A percentile compares a stretch with the other conserved stretches of the same genome.
Evolutionary conservation across 257 asterid species (phyloP).

Genomic region (Solanum piurae): DNA sequence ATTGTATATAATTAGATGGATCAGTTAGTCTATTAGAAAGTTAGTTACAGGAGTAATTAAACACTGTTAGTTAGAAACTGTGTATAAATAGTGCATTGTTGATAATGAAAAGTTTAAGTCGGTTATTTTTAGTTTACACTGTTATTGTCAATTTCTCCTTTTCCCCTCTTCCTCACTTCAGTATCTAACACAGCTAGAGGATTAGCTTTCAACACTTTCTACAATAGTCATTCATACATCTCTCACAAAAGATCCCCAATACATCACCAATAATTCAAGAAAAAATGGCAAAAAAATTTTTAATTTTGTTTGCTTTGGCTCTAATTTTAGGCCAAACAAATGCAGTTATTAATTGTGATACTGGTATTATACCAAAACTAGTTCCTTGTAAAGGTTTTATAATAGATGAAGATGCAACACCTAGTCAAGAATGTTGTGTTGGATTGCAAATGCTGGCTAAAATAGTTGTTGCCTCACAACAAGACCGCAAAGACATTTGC

Average conservation of each 20-base stretch:
- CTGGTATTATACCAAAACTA: not conserved
- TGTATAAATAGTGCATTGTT: too few species aligned
- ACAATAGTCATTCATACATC: not conserved
- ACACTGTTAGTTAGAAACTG: too few species aligned
- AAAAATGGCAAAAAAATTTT: too few species aligned
- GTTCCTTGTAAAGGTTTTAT: not conserved
- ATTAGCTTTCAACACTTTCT: too few species aligned
- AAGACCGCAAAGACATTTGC: not conserved
- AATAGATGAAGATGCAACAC: not conserved
- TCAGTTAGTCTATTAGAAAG: too few species aligned
- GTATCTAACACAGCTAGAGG: too few species aligned
- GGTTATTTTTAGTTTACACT: too few species aligned
- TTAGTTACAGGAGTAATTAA: too few species aligned
- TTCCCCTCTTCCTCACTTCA: too few species aligned
- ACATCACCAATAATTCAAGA: not conserved
- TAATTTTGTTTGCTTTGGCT: not conserved
- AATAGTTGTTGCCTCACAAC: not conserved
- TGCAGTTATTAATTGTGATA: not conserved
- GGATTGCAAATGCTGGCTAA: not conserved
- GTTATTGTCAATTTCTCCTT: too few species aligned
- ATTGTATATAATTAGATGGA: too few species aligned
- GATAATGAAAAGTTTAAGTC: too few species aligned
- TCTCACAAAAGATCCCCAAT: not conserved
- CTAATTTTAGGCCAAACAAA: not conserved
- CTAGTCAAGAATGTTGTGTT: not conserved